A percentile compares a stretch with the other conserved stretches of the same genome.
Evolutionary conservation across 768 basidiomycete genomes (phyloP).

Genomic region (Mycena filopes): DNA sequence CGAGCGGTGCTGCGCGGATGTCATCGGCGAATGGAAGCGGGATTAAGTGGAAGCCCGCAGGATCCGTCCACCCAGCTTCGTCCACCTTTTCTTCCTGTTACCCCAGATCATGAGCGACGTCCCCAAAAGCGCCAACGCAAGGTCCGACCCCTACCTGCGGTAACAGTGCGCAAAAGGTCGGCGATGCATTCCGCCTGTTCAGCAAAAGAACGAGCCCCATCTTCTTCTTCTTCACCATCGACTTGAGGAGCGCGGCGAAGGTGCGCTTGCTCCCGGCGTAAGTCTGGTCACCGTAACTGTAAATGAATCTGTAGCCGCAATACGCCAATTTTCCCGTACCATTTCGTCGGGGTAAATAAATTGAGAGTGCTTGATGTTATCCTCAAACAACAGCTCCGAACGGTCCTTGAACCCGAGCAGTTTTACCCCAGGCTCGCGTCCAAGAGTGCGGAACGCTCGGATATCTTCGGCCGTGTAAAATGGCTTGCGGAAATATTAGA

Average conservation of each 20-base stretch:
- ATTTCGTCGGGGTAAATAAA: constrained; percentile 95
- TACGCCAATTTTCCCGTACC: too few relatives aligned
- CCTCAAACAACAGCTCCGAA: constrained; percentile 78
- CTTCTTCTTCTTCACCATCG: constrained; percentile 83
- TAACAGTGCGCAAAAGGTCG: constrained; percentile 84
- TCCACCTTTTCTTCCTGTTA: constrained; percentile 74
- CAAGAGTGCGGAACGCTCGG: constrained; percentile 83
- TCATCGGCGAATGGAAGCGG: constrained; percentile 97
- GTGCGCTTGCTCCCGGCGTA: constrained; percentile 94
- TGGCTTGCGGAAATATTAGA: constrained; percentile 56
- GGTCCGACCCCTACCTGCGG: constrained; percentile 72
- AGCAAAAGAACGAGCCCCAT: constrained; percentile 83
- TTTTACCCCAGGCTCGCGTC: constrained; percentile 85
- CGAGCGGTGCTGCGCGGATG: constrained; percentile 81
- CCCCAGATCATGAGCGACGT: background rate
- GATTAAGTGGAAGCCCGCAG: constrained; percentile 93
- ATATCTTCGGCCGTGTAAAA: constrained; percentile 90
- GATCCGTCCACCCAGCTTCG: constrained; percentile 80
- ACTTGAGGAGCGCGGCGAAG: constrained; percentile 86
- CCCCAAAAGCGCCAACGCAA: background rate
- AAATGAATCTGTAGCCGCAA: too few relatives aligned
- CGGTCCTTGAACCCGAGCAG: constrained; percentile 92
- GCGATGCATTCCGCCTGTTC: constrained; percentile 76
- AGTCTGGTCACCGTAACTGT: constrained; percentile 50
- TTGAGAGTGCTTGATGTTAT: constrained; percentile 90